Percentiles rank a stretch among this genome's conserved stretches.
These are phyloP conservation scores for Ramaria rubella DNA, from an alignment of 768 basidiomycete species.

Conservation along the genomic window DNA sequence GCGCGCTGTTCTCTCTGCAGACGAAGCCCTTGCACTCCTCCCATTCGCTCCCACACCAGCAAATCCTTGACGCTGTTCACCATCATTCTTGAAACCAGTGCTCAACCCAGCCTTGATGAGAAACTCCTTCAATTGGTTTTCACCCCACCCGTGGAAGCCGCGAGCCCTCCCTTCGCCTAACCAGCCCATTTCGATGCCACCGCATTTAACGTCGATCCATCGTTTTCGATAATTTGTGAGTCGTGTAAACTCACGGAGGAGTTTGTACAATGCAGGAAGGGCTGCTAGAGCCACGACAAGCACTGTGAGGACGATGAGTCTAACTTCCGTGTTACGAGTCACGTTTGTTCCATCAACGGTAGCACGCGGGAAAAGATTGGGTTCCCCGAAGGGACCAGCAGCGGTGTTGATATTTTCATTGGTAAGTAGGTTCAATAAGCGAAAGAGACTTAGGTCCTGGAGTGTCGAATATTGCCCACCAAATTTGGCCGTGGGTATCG, in stretches of 20 bases:
- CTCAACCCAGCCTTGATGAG: conserved; percentile 61
- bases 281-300: conserved; percentile 57
- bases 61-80: not conserved
- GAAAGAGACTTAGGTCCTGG: conserved; percentile 69
- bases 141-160: conserved; percentile 67
- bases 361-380: conserved; percentile 23
- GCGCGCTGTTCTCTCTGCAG: not conserved
- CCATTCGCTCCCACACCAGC: conserved; percentile 11
- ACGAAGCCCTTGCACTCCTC: no score
- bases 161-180: conserved; percentile 55
- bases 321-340: conserved; percentile 42
- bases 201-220: conserved; percentile 60
- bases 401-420: conserved; percentile 28
- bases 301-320: conserved; percentile 63
- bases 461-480: conserved; percentile 60
- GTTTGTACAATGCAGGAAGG: conserved; percentile 57
- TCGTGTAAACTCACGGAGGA: conserved; percentile 56
- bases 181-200: conserved; percentile 71
- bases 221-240: conserved; percentile 47
- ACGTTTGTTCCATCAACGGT: conserved; percentile 30
- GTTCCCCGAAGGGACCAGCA: conserved; percentile 25
- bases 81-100: conserved; percentile 17
- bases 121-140: conserved; percentile 64
- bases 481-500: conserved; percentile 37
- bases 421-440: conserved; percentile 61